Base-by-base conservation (phyloP, 176 grass and related monocot species). In the Paspalum notatum region DNA sequence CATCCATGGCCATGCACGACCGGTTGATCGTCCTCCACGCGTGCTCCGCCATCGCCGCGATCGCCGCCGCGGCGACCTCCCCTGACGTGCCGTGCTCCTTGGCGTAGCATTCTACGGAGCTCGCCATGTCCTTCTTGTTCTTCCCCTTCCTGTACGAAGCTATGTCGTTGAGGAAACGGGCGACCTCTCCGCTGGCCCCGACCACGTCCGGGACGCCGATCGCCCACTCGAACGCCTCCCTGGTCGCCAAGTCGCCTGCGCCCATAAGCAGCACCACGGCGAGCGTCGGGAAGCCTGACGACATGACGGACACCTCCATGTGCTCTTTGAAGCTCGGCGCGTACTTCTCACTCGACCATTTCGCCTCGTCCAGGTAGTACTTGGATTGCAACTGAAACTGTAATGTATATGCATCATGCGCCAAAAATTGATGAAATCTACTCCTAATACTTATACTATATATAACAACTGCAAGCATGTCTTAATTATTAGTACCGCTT, bases 151-250 rank as follows among this genome's bases (percentile, higher is more conserved):
- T 72, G 45, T 89, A 75, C 4, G 67, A 32, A 1, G 70, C 50
- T 9, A 85, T 55, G 18, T 85, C 82, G 9, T 89, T 84, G 17
- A 53, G 82, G 76, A 84, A 89, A 9, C 87, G 72, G 1, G 60
- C 27, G 9, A 85, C 24, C 44, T 58, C 66, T 5, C 48, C 45
- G 7, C 69, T 72, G 7, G 62, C 61, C 4, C 15, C n/a, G 14
- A 81, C 70, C 59, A 76, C 60, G 8, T 37, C 62, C 0, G 87
- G 75, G 7, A 81, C 22, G 14, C 7, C 46, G 20, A 6, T 12
- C 6, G 56, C 66, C 87, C 82, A 89, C 0, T 76, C 9, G n/a
- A 85, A 85, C 1, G 14, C 70, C 66, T 89, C 87, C 57, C 27
- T 11, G 0, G 82, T 80, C 10, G 78, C 72, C 6, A 51, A 0